Evolutionary conservation across 2,329 filamentous ascomycete genomes (phyloP).

Genomic region (Sporothrix brunneoviolacea): DNA sequence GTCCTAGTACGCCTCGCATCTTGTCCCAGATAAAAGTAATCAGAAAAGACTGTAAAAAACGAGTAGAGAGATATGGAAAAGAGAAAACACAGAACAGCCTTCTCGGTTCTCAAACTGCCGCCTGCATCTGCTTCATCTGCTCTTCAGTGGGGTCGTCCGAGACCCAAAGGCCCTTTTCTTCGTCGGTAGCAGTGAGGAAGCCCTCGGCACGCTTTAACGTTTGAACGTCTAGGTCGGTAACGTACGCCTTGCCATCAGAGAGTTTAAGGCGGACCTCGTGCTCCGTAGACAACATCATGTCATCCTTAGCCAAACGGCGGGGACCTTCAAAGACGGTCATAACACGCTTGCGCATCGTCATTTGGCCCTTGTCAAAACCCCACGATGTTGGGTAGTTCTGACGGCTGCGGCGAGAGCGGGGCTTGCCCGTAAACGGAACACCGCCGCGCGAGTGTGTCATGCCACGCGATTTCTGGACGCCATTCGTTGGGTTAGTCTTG

Average conservation of each 20-base stretch:
- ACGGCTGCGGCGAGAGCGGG: slow-evolving; percentile 75
- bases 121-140: slow-evolving; percentile 50
- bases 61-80: neutral
- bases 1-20: neutral
- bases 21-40: too few relatives aligned
- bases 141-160: slow-evolving; percentile 62
- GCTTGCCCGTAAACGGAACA: slow-evolving; percentile 48
- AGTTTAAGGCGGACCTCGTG: slow-evolving; percentile 87
- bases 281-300: slow-evolving; percentile 96
- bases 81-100: neutral
- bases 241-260: slow-evolving; percentile 67
- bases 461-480: slow-evolving; percentile 61
- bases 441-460: slow-evolving; percentile 74
- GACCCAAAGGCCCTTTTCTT: slow-evolving; percentile 83
- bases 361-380: slow-evolving; percentile 86
- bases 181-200: slow-evolving; percentile 69
- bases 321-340: slow-evolving; percentile 86
- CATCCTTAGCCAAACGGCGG: slow-evolving; percentile 88
- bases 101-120: neutral
- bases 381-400: slow-evolving; percentile 91
- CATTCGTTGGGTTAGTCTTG: slow-evolving; percentile 50
- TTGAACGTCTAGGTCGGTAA: slow-evolving; percentile 89
- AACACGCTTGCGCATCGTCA: slow-evolving; percentile 98
- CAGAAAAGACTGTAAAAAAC: neutral
- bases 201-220: slow-evolving; percentile 84